These are phyloP conservation scores for Wickerhamomyces strasburgensis DNA, from an alignment of 805 yeast species.

Conservation along the genomic window DNA sequence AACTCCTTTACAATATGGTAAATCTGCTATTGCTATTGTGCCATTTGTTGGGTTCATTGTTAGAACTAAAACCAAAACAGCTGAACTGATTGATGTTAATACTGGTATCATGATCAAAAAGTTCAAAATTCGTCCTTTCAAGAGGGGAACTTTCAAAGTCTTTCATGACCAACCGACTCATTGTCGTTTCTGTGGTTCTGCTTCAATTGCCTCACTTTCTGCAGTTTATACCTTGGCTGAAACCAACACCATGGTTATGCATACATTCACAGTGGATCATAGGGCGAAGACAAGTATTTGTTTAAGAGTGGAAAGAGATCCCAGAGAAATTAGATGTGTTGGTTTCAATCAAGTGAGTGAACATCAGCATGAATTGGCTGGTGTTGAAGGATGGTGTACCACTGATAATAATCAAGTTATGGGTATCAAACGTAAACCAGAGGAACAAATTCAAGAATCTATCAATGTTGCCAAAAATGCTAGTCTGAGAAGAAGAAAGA, in stretches of 20 bases:
- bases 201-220: slow-evolving; percentile 68
- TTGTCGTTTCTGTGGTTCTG: slow-evolving; percentile 89
- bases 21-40: slow-evolving; percentile 44
- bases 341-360: slow-evolving; percentile 77
- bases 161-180: slow-evolving; percentile 84
- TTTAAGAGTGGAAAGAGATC: slow-evolving; percentile 86
- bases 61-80: slow-evolving; percentile 47
- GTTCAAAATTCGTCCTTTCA: slow-evolving; percentile 58
- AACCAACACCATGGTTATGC: slow-evolving; percentile 55
- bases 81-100: slow-evolving; percentile 72
- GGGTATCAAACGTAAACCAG: slow-evolving; percentile 36
- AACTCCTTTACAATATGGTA: slow-evolving; percentile 13
- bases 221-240: slow-evolving; percentile 64
- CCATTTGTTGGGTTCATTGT: slow-evolving; percentile 74
- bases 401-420: slow-evolving; percentile 73
- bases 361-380: slow-evolving; percentile 58
- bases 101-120: slow-evolving; percentile 66
- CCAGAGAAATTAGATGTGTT: slow-evolving; percentile 82
- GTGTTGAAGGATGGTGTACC: slow-evolving; percentile 73
- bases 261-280: slow-evolving; percentile 67
- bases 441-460: slow-evolving; percentile 15
- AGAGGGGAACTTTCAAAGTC: slow-evolving; percentile 51
- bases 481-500: slow-evolving; percentile 15
- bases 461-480: slow-evolving; percentile 12
- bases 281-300: slow-evolving; percentile 78